Base-by-base conservation (phyloP, 768 basidiomycete genomes). In the Podaxis sp. region DNA sequence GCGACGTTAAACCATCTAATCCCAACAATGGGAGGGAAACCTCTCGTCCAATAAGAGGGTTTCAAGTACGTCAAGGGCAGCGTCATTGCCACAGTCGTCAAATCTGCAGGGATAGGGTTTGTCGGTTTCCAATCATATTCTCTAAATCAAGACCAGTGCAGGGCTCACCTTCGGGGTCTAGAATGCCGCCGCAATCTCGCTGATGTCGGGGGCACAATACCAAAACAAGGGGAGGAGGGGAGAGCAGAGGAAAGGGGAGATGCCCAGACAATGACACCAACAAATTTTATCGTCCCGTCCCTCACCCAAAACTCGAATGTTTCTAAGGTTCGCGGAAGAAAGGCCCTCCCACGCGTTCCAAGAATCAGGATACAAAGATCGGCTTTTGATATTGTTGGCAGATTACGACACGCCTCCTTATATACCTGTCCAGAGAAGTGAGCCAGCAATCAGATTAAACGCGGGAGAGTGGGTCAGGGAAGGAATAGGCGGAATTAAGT, bases 1-100 rank as follows among this genome's bases (percentile, higher is more conserved):
- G 79, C 74, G 69, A 93, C 78, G 68, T 91, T 93, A 79, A 94
- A 90, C 90, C 92, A 93, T 64, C 84, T 83, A 53, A 92, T 72
- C 3, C 85, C 83, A 22, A 74, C 79, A 65, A 85, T 80, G 26
- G 76, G 70, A 11, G 87, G 87, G 63, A 87, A 80, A 8, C 68
- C 67, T 46, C 60, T 63, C 15, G 67, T 73, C 59, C 67, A 59
- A 46, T 60, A 59, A 12, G 49, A 52, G 19, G 56, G 44, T 5
- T 17, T 54, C 24, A 54, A 56, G 33, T 51, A 63, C 13, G 38
- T 38, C 46, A 49, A 39, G 30, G 26, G 48, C 28, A 11, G 52
- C 13, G 53, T 24, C 59, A 53, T 61, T 15, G n/a, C 52, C 49
- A 30, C n/a, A 39, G n/a, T 19, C 28, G 15, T 38, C 28, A 49